Evolutionary conservation across 352 stramenopile species (phyloP).

Genomic region (Globisporangium radiosum): DNA sequence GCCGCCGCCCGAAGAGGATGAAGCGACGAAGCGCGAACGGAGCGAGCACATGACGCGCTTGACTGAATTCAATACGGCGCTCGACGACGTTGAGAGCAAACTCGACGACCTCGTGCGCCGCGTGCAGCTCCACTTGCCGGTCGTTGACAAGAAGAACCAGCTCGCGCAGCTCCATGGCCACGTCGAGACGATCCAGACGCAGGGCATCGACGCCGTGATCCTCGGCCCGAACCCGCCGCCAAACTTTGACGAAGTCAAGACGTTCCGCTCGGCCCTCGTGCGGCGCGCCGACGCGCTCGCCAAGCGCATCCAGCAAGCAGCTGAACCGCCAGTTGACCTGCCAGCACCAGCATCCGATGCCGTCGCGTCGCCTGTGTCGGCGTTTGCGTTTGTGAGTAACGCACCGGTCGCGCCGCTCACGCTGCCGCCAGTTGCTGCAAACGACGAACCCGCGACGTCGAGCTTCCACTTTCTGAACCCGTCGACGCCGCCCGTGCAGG

Average conservation of each 20-base stretch:
- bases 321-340: conserved; percentile 8
- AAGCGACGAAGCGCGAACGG: conserved; percentile 11
- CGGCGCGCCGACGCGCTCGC: conserved; percentile 53
- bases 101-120: conserved; percentile 45
- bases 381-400: conserved; percentile 47
- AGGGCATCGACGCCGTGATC: conserved; percentile 78
- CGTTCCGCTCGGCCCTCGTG: conserved; percentile 63
- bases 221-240: conserved; percentile 50
- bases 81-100: conserved; percentile 42
- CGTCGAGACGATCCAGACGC: conserved; percentile 74
- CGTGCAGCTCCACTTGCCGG: conserved; percentile 30
- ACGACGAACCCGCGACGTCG: conserved; percentile 13
- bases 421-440: conserved; percentile 10
- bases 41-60: conserved; percentile 40
- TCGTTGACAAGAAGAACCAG: conserved; percentile 50
- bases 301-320: conserved; percentile 55
- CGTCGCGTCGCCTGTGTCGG: conserved; percentile 23
- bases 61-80: conserved; percentile 32
- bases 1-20: conserved; percentile 38
- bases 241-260: conserved; percentile 68
- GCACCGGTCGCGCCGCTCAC: conserved; percentile 6
- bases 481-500: conserved; percentile 14
- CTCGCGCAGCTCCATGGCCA: conserved; percentile 66
- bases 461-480: conserved; percentile 40
- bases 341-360: not conserved